Conservation (phyloP, 495 filamentous ascomycete species). For the Trichoderma erinaceum region DNA sequence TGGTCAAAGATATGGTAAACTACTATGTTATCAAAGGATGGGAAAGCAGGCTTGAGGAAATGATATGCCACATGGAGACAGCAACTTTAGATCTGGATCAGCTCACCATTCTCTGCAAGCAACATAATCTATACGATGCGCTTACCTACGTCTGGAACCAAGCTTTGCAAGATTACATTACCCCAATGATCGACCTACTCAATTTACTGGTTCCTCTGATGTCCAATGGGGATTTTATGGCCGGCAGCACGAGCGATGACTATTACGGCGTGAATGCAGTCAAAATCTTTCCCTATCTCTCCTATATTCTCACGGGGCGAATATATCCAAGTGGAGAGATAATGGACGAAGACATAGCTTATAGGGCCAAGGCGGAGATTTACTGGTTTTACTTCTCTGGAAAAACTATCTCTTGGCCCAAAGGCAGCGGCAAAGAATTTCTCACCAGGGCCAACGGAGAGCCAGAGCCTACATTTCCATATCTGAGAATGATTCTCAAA, state of each 20-base stretch:
- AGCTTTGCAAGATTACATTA: slow-evolving; percentile 80
- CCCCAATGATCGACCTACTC: slow-evolving; percentile 80
- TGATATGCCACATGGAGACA: slow-evolving; percentile 89
- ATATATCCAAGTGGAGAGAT: slow-evolving; percentile 79
- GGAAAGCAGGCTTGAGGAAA: slow-evolving; percentile 78
- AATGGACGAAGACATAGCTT: slow-evolving; percentile 61
- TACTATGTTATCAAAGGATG: slow-evolving; percentile 69
- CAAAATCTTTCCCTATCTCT: slow-evolving; percentile 93
- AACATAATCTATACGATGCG: slow-evolving; percentile 87
- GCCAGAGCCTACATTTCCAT: slow-evolving; percentile 66
- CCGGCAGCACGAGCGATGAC: slow-evolving; percentile 41
- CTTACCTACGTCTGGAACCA: slow-evolving; percentile 97
- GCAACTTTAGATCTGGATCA: slow-evolving; percentile 91
- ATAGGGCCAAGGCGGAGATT: slow-evolving; percentile 72
- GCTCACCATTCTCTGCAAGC: slow-evolving; percentile 81
- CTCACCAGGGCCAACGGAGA: slow-evolving; percentile 44
- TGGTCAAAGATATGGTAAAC: slow-evolving; percentile 77
- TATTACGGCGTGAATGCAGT: slow-evolving; percentile 59
- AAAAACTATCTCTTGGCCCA: slow-evolving; percentile 60
- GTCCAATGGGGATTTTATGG: slow-evolving; percentile 42
- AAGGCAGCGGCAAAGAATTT: slow-evolving; percentile 45
- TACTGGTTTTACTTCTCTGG: slow-evolving; percentile 93
- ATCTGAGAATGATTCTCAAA: slow-evolving; percentile 74
- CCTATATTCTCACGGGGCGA: slow-evolving; percentile 84
- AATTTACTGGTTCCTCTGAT: slow-evolving; percentile 57